These are phyloP conservation scores for Mentha longifolia DNA, from an alignment of 257 asterid species.

Conservation along the genomic window DNA sequence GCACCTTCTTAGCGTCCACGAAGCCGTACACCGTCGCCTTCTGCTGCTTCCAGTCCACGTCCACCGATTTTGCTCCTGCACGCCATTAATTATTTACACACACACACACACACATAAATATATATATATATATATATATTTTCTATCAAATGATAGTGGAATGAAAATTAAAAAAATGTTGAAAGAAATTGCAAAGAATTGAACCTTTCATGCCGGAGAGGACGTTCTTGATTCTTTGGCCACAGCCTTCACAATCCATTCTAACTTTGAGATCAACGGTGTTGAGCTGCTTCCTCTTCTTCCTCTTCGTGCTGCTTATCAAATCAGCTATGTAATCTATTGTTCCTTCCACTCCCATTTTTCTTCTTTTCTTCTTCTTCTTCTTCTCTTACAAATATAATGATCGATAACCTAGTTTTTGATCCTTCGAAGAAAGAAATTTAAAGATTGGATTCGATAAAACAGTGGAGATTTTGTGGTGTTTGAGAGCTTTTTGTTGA, in stretches of 20 bases:
- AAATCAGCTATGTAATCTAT: slow-evolving; percentile 71
- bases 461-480: slow-evolving; percentile 1
- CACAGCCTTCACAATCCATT: slow-evolving; percentile 96
- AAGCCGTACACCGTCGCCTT: slow-evolving; percentile 83
- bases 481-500: slow-evolving; percentile 20
- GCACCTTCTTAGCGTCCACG: slow-evolving; percentile 77
- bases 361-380: not conserved
- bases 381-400: not conserved
- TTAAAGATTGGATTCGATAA: not conserved
- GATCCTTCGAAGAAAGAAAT: not conserved
- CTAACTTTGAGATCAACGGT: slow-evolving; percentile 73
- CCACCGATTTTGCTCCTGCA: slow-evolving; percentile 80
- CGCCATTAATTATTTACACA: no score
- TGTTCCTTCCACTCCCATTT: slow-evolving; percentile 82
- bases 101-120: no score
- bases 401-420: not conserved
- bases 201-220: slow-evolving; percentile 76
- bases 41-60: slow-evolving; percentile 77
- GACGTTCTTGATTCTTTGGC: slow-evolving; percentile 56
- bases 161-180: no score
- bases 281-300: slow-evolving; percentile 65
- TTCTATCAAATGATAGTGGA: no score
- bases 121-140: no score
- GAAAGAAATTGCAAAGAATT: not conserved
- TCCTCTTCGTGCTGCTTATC: slow-evolving; percentile 49